A percentile compares a stretch with the other conserved stretches of the same genome.
Evolutionary conservation across 2,329 filamentous ascomycete genomes (phyloP).

Genomic region (Ambrosiella beaveri): DNA sequence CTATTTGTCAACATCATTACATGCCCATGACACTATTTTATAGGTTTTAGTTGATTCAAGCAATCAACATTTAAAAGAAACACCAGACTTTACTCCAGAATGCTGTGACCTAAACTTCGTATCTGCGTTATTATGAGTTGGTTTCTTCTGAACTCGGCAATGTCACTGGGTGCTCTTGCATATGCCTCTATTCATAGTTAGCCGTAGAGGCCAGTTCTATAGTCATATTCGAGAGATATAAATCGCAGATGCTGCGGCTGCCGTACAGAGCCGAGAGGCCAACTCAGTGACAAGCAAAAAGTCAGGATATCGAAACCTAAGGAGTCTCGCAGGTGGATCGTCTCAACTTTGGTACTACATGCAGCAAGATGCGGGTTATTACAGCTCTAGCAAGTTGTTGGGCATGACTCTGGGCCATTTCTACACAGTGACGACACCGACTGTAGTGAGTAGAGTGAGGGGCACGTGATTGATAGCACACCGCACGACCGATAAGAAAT

Average conservation of each 20-base stretch:
- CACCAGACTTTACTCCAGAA: too few relatives aligned
- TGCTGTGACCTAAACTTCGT: too few relatives aligned
- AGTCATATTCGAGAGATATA: background rate
- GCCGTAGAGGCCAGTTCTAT: background rate
- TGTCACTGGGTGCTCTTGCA: conserved; percentile 3
- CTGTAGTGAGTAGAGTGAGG: background rate
- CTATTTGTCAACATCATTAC: background rate
- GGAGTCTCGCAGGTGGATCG: background rate
- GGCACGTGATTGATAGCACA: conserved; percentile 12
- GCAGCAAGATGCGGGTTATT: background rate
- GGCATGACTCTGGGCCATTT: background rate
- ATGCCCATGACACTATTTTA: too few relatives aligned
- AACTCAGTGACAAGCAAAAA: background rate
- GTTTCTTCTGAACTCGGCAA: conserved; percentile 1
- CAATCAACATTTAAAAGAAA: too few relatives aligned
- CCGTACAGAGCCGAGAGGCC: conserved; percentile 1
- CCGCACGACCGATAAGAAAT: conserved; percentile 11
- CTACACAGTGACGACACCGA: conserved; percentile 3
- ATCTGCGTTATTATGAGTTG: background rate
- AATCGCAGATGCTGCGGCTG: background rate
- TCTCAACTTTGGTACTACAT: background rate
- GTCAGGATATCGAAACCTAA: background rate
- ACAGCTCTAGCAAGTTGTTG: background rate
- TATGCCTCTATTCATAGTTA: background rate
- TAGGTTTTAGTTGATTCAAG: too few relatives aligned